phyloP scores from a whole-genome alignment of 2,329 filamentous ascomycete genomes.

The Ceratocystis alfenasii region DNA sequence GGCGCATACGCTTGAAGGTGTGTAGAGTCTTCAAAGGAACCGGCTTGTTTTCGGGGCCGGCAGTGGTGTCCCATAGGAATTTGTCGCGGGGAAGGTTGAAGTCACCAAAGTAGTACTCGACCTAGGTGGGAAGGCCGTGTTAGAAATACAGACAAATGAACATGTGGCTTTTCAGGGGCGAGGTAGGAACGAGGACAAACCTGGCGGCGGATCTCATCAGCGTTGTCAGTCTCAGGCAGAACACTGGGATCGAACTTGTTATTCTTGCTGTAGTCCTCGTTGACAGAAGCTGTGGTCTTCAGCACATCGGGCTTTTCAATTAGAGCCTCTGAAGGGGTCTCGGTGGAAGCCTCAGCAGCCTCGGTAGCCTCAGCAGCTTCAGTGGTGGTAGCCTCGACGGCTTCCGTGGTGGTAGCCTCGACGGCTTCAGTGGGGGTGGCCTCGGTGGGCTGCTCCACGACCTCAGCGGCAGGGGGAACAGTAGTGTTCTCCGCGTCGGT shows the following conservation, averaged over 20 bases:
- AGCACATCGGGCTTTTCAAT: slow-evolving; percentile 30
- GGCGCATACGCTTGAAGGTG: slow-evolving; percentile 90
- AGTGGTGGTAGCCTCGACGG: slow-evolving; percentile 21
- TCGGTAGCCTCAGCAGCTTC: slow-evolving; percentile 15
- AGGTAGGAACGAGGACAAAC: slow-evolving; percentile 33
- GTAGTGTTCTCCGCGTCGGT: slow-evolving; percentile 21
- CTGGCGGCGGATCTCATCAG: slow-evolving; percentile 70
- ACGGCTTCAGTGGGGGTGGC: slow-evolving; percentile 26
- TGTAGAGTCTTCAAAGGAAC: slow-evolving; percentile 66
- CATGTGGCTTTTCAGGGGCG: neutral
- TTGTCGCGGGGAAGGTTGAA: slow-evolving; percentile 82
- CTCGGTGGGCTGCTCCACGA: slow-evolving; percentile 25
- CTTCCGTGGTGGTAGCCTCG: slow-evolving; percentile 20
- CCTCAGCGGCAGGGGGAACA: slow-evolving; percentile 24
- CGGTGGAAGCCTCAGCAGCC: slow-evolving; percentile 20
- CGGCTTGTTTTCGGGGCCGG: slow-evolving; percentile 68
- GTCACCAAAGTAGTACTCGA: slow-evolving; percentile 93
- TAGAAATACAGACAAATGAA: slow-evolving; percentile 9
- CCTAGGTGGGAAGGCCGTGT: slow-evolving; percentile 36
- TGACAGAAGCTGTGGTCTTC: slow-evolving; percentile 35
- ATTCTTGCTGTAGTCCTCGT: slow-evolving; percentile 40
- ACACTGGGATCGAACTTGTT: slow-evolving; percentile 59
- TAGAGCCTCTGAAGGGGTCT: slow-evolving; percentile 26
- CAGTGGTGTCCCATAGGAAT: slow-evolving; percentile 68
- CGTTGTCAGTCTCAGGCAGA: slow-evolving; percentile 61